These are phyloP conservation scores for Lodderomyces jiufengensis DNA, from an alignment of 1,139 yeast genomes.

Conservation along the genomic window DNA sequence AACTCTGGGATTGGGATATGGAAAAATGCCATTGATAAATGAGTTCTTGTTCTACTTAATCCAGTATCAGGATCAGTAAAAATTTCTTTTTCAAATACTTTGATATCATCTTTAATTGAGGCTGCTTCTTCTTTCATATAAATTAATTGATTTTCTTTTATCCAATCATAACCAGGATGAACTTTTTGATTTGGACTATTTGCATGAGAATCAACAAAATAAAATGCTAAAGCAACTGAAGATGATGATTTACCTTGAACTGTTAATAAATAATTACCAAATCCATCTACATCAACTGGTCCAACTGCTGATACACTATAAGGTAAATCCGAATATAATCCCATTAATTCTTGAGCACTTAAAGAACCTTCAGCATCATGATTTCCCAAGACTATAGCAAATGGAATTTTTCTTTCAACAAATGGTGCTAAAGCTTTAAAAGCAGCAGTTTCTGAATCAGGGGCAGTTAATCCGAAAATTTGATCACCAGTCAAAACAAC, in stretches of 20 bases:
- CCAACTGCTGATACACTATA: slow-evolving; percentile 62
- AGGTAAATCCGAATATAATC: slow-evolving; percentile 55
- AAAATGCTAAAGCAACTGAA: slow-evolving; percentile 56
- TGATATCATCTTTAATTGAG: slow-evolving; percentile 7
- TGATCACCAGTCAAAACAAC: slow-evolving; percentile 89
- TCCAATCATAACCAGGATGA: slow-evolving; percentile 81
- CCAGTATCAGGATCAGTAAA: neutral
- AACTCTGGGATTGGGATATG: slow-evolving; percentile 92
- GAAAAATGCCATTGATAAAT: slow-evolving; percentile 81
- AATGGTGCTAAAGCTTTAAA: slow-evolving; percentile 76
- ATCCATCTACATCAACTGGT: slow-evolving; percentile 65
- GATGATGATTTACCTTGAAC: slow-evolving; percentile 42
- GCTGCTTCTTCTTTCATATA: slow-evolving; percentile 44
- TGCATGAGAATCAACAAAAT: slow-evolving; percentile 80
- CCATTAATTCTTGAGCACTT: slow-evolving; percentile 50
- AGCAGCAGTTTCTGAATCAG: slow-evolving; percentile 75
- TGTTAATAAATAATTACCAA: slow-evolving; percentile 69
- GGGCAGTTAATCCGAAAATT: slow-evolving; percentile 63
- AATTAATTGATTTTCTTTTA: slow-evolving; percentile 67
- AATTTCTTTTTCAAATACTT: slow-evolving; percentile 23
- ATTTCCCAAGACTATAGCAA: slow-evolving; percentile 57
- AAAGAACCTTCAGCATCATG: slow-evolving; percentile 82
- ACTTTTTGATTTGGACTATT: slow-evolving; percentile 62
- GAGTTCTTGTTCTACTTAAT: slow-evolving; percentile 25
- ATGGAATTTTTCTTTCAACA: slow-evolving; percentile 65